These are phyloP conservation scores for Rhodotorula paludigena DNA, from an alignment of 768 basidiomycete genomes.

Conservation along the genomic window DNA sequence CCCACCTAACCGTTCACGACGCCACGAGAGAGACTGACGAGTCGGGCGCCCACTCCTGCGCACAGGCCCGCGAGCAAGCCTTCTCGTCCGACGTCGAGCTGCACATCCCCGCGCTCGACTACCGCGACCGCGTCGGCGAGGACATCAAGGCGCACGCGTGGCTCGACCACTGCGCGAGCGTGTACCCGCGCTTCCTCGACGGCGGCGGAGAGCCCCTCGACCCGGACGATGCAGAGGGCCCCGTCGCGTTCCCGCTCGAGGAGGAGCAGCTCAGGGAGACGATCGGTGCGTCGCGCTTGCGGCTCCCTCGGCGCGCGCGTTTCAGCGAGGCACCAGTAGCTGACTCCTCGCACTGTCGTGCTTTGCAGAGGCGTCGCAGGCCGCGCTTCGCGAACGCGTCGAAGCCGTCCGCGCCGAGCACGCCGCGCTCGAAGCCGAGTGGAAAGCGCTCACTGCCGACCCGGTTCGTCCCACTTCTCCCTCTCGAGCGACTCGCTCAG, in stretches of 20 bases:
- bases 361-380: too few relatives aligned
- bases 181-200: constrained; percentile 64
- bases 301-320: neutral
- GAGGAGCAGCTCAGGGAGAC: constrained; percentile 14
- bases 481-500: too few relatives aligned
- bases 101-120: constrained; percentile 58
- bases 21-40: neutral
- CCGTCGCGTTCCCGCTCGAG: constrained; percentile 43
- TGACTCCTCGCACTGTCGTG: neutral
- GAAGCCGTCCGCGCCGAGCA: constrained; percentile 32
- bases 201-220: constrained; percentile 56
- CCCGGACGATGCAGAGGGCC: neutral
- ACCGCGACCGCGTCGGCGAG: constrained; percentile 33
- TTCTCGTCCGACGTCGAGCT: constrained; percentile 45
- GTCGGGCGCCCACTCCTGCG: neutral
- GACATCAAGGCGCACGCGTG: constrained; percentile 38
- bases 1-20: neutral
- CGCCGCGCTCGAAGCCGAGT: constrained; percentile 14
- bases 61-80: constrained; percentile 31
- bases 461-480: neutral
- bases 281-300: constrained; percentile 9
- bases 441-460: neutral
- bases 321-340: neutral
- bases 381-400: constrained; percentile 15
- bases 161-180: constrained; percentile 33